phyloP scores from a whole-genome alignment of 129 eudicot genomes.

The Gnaphalium uliginosum region DNA sequence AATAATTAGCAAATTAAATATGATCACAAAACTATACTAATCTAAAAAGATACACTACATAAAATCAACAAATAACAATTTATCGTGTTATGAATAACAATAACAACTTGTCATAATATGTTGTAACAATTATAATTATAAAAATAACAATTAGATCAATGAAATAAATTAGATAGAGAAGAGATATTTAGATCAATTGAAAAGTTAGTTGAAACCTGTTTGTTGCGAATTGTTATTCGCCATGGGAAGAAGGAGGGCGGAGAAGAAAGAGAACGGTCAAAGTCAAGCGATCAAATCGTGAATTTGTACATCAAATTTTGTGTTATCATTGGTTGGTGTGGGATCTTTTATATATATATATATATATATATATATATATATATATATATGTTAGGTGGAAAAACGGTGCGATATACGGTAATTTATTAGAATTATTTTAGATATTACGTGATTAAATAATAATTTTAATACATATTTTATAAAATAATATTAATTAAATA shows the following conservation, averaged over 20 bases:
- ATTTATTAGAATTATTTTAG: too few species aligned
- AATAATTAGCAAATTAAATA: background rate
- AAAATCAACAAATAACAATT: background rate
- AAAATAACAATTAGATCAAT: background rate
- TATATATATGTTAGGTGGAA: too few species aligned
- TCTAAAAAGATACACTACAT: background rate
- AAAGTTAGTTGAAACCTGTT: conserved; percentile 12
- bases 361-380: too few species aligned
- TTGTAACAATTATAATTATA: background rate
- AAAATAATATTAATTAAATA: too few species aligned
- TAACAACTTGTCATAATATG: background rate
- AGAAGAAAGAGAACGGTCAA: background rate
- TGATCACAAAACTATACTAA: background rate
- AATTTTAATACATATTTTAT: too few species aligned
- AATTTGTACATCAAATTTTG: background rate
- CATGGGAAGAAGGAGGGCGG: conserved; percentile 3
- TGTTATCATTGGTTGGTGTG: background rate
- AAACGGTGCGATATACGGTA: too few species aligned
- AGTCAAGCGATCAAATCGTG: background rate
- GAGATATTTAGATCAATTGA: background rate
- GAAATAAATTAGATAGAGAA: too few species aligned
- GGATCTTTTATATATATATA: too few species aligned
- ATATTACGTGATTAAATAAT: too few species aligned
- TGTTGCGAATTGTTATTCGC: conserved; percentile 30
- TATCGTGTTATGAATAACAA: too few species aligned